phyloP scores from a whole-genome alignment of 164 flowering plant genomes.

The Cinnamomum micranthum region DNA sequence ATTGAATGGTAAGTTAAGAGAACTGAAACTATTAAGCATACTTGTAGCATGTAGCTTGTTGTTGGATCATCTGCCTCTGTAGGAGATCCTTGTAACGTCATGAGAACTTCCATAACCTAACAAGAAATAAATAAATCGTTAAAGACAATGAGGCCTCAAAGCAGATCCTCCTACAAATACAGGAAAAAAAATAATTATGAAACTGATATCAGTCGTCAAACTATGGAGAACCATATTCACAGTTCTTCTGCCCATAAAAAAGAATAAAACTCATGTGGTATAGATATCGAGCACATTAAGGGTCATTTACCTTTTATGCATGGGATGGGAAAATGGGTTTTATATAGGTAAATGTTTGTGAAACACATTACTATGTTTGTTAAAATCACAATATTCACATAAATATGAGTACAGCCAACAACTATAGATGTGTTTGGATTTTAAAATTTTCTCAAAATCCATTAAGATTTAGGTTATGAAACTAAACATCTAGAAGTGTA shows the following conservation, averaged over 20 bases:
- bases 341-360: too few relatives aligned
- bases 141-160: background rate
- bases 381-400: too few relatives aligned
- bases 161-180: background rate
- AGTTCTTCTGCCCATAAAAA: background rate
- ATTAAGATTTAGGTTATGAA: too few relatives aligned
- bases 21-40: constrained; percentile 19
- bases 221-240: background rate
- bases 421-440: too few relatives aligned
- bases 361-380: too few relatives aligned
- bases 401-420: too few relatives aligned
- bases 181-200: background rate
- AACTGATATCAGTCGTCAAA: background rate
- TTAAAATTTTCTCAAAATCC: too few relatives aligned
- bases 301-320: background rate
- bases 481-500: too few relatives aligned
- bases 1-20: background rate
- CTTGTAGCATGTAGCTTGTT: constrained; percentile 98
- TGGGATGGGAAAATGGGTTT: too few relatives aligned
- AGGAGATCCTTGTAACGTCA: constrained; percentile 94
- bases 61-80: constrained; percentile 98
- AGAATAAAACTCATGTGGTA: background rate
- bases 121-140: background rate
- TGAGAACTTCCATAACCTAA: constrained; percentile 98
- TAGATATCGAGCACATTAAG: background rate